Base-by-base conservation (phyloP, 140 eudicot species). In the Erigeron philadelphicus region DNA sequence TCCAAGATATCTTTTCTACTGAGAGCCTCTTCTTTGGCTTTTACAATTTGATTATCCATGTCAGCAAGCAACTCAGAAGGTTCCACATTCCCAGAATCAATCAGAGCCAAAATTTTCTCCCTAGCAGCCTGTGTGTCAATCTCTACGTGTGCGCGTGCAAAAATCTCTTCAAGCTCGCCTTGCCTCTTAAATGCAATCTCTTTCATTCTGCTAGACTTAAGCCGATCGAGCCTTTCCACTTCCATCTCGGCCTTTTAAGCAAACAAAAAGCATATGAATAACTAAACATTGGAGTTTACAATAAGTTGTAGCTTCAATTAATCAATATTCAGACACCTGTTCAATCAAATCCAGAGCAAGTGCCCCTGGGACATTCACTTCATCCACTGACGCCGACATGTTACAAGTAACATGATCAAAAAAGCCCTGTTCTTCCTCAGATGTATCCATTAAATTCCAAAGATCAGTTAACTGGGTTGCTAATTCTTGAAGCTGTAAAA, bases 1-100 rank as follows among this genome's bases (percentile, higher is more conserved):
- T 88, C 96, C 82, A 88, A 74, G 68, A 88, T 84, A 18, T 86
- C 94, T 72, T 84, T 89, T 71, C 95, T 82, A 78, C 94, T 82
- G 40, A 72, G 82, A 68, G 96, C 90, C 76, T 75, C 82, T 73
- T 89, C 96, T 80, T 80, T 89, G 53, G 90, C 96, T 80, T 79
- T 84, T 42, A 82, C 70, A 31, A 86, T 80, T 77, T 86, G 86
- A 67, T 84, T 90, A 74, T 89, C 95, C 96, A 89, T 89, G 78
- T 86, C 82, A 17, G 78, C 84, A 11, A 88, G 82, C 73, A 88
- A 79, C 41, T 80, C 90, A 57, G 96, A 76, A 59, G 88, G 82
- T 75, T 86, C 85, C 13, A 67, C 68, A 7, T 66, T 80, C 80
- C 96, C 96, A 43, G 95, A 86, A 64, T 86, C 87, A 31, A 86